Evolutionary conservation across 257 asterid species (phyloP).

Genomic region (Dorcoceras hygrometricum): DNA sequence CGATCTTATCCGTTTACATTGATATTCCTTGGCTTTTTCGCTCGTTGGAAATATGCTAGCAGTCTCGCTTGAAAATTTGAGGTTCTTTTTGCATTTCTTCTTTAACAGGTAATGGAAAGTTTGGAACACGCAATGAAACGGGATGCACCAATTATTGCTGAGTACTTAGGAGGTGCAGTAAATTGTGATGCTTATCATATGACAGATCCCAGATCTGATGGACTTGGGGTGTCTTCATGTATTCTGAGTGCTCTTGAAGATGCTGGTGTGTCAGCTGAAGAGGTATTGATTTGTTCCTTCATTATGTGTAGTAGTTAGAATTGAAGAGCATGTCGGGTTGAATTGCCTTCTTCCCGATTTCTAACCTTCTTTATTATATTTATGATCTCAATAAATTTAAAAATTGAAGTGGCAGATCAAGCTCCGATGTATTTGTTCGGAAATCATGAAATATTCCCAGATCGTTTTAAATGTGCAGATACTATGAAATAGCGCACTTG

Average conservation of each 20-base stretch:
- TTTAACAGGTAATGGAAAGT: constrained; percentile 86
- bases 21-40: too few species aligned
- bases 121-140: constrained; percentile 95
- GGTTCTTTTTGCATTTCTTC: constrained; percentile 17
- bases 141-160: constrained; percentile 89
- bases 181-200: constrained; percentile 96
- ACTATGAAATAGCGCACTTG: too few species aligned
- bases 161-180: constrained; percentile 92
- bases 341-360: not conserved
- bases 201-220: constrained; percentile 98
- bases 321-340: not conserved
- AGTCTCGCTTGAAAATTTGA: constrained; percentile 7
- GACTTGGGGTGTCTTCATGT: constrained; percentile 95
- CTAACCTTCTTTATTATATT: not conserved
- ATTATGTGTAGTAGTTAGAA: not conserved
- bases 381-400: not conserved
- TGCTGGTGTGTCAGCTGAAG: constrained; percentile 92
- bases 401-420: too few species aligned
- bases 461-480: too few species aligned
- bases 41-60: not conserved
- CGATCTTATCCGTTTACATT: too few species aligned
- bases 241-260: constrained; percentile 71
- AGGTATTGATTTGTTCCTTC: constrained; percentile 46
- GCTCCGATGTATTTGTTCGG: too few species aligned
- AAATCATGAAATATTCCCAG: too few species aligned